Evolutionary conservation across 345 rosid genomes (phyloP).

Genomic region (Dipteronia sinensis): DNA sequence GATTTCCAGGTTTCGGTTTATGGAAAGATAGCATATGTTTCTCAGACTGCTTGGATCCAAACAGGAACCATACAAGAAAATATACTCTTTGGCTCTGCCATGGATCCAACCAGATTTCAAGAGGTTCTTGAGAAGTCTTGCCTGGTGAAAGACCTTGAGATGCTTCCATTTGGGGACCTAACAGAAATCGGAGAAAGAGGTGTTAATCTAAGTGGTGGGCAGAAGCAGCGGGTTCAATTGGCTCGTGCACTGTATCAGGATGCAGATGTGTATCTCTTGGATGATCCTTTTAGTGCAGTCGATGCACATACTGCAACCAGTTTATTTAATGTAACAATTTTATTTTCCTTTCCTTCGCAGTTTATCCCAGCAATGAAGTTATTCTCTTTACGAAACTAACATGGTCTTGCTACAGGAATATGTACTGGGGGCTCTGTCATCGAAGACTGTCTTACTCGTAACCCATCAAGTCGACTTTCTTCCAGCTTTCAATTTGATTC

Average conservation of each 20-base stretch:
- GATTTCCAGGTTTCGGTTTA: slow-evolving; percentile 38
- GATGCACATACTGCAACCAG: slow-evolving; percentile 60
- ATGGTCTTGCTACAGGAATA: slow-evolving; percentile 40
- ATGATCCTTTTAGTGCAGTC: slow-evolving; percentile 67
- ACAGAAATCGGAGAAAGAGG: slow-evolving; percentile 63
- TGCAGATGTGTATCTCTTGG: slow-evolving; percentile 62
- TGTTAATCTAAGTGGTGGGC: slow-evolving; percentile 61
- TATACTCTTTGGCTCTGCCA: slow-evolving; percentile 49
- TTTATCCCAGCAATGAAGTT: neutral
- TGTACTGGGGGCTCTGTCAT: slow-evolving; percentile 45
- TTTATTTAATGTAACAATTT: slow-evolving; percentile 41
- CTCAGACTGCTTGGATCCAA: slow-evolving; percentile 64
- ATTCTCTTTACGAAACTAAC: neutral
- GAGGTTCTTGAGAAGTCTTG: slow-evolving; percentile 46
- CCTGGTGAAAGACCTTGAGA: slow-evolving; percentile 47
- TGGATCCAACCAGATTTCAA: slow-evolving; percentile 40
- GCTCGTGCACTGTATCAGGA: slow-evolving; percentile 59
- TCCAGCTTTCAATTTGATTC: slow-evolving; percentile 43
- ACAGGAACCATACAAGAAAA: slow-evolving; percentile 53
- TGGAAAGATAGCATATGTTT: slow-evolving; percentile 58
- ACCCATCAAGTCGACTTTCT: slow-evolving; percentile 67
- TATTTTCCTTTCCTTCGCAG: neutral
- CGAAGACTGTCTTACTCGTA: slow-evolving; percentile 56
- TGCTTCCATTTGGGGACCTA: slow-evolving; percentile 51
- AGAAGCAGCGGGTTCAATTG: slow-evolving; percentile 61